phyloP scores from a whole-genome alignment of 345 rosid species.

The Aurinia saxatilis region DNA sequence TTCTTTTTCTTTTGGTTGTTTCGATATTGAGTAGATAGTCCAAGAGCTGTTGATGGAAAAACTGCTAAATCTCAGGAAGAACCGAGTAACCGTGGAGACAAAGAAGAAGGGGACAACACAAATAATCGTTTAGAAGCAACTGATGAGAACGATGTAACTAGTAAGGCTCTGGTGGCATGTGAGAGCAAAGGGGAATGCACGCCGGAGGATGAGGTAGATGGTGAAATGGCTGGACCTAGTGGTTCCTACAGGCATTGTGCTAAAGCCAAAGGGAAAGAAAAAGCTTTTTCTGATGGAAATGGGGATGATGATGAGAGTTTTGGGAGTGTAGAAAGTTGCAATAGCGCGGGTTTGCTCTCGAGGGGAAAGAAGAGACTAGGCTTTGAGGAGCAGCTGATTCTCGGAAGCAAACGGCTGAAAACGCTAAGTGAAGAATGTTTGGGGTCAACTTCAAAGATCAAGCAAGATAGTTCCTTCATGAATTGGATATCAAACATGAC shows the following conservation, averaged over 20 bases:
- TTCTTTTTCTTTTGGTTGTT: background rate
- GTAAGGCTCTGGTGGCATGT: conserved; percentile 19
- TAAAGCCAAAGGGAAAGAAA: conserved; percentile 48
- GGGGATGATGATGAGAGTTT: conserved; percentile 42
- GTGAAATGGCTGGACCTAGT: conserved; percentile 25
- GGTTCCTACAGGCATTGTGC: conserved; percentile 22
- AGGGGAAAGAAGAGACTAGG: conserved; percentile 44
- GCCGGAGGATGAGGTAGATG: conserved; percentile 28
- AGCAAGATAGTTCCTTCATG: conserved; percentile 77
- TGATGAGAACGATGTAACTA: conserved; percentile 44
- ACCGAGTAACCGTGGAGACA: conserved; percentile 16
- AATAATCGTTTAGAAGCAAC: conserved; percentile 45
- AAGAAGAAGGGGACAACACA: conserved; percentile 19
- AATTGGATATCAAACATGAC: conserved; percentile 89
- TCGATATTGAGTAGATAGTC: conserved; percentile 24
- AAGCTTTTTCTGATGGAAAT: conserved; percentile 54
- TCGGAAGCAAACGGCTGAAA: conserved; percentile 57
- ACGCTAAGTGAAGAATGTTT: conserved; percentile 39
- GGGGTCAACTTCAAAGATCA: conserved; percentile 42
- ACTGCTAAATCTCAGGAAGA: conserved; percentile 24
- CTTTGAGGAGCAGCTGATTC: conserved; percentile 45
- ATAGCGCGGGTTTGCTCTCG: conserved; percentile 40
- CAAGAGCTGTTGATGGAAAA: conserved; percentile 15
- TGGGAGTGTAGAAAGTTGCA: conserved; percentile 90
- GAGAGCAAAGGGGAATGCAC: conserved; percentile 23